These are phyloP conservation scores for Paramyrothecium sp. DNA, from an alignment of 2,329 filamentous ascomycete species.

Conservation along the genomic window DNA sequence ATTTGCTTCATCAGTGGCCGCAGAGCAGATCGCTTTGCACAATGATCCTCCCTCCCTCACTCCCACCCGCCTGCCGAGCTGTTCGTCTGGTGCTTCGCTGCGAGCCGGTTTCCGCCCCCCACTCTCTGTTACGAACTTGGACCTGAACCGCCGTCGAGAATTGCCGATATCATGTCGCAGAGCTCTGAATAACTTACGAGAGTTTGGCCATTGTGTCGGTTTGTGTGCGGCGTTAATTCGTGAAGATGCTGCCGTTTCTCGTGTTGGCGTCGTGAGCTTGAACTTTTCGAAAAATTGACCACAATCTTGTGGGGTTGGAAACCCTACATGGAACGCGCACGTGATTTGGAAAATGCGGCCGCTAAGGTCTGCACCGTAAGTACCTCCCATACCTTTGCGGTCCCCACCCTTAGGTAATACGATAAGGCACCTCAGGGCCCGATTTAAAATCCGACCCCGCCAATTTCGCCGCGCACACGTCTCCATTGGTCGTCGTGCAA, in stretches of 20 bases:
- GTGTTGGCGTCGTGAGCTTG: constrained; percentile 33
- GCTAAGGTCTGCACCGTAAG: no score
- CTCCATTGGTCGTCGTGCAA: no score
- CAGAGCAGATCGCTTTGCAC: no score
- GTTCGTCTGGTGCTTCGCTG: neutral
- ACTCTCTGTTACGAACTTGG: constrained; percentile 5
- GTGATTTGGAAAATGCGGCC: no score
- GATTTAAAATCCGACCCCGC: no score
- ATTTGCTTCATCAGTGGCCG: no score
- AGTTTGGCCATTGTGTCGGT: constrained; percentile 62
- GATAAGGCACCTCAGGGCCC: no score
- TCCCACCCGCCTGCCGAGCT: no score
- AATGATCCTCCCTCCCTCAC: no score
- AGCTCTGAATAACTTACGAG: constrained; percentile 50
- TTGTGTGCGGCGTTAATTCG: constrained; percentile 41
- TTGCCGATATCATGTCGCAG: neutral
- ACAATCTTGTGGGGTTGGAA: constrained; percentile 38
- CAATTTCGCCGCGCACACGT: no score
- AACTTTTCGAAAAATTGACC: constrained; percentile 33
- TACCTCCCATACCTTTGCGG: no score
- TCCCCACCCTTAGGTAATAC: no score
- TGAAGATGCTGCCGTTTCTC: constrained; percentile 34
- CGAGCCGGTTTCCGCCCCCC: constrained; percentile 2
- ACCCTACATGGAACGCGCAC: constrained; percentile 35
- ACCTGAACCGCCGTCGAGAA: neutral